These are phyloP conservation scores for Tremellales sp. DNA, from an alignment of 1,284 basidiomycete species.

Conservation along the genomic window DNA sequence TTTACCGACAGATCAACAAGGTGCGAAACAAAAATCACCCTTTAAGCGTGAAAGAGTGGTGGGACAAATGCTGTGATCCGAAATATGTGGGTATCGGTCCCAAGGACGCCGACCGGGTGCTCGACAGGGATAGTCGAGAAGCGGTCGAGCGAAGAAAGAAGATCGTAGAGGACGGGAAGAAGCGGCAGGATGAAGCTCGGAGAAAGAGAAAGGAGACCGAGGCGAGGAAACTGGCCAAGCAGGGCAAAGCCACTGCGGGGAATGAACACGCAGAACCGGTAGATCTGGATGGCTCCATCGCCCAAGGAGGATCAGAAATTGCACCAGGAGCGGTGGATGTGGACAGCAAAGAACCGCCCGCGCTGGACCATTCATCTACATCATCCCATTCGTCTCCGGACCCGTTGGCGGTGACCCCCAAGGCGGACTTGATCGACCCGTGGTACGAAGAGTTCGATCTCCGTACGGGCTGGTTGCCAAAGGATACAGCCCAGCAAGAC, in stretches of 20 bases:
- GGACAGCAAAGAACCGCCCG: conserved; percentile 19
- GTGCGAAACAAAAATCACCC: conserved; percentile 67
- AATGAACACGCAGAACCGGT: conserved; percentile 10
- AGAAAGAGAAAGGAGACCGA: conserved; percentile 43
- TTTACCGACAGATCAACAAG: conserved; percentile 87
- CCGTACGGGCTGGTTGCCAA: conserved; percentile 69
- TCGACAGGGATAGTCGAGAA: conserved; percentile 37
- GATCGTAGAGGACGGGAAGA: conserved; percentile 16
- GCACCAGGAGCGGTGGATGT: conserved; percentile 2
- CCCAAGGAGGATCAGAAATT: not conserved
- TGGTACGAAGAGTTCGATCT: conserved; percentile 72
- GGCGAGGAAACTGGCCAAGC: conserved; percentile 50
- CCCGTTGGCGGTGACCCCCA: conserved; percentile 29
- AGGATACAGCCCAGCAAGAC: conserved; percentile 63
- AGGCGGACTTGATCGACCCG: conserved; percentile 18
- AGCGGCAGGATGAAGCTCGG: conserved; percentile 20
- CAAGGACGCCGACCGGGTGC: conserved; percentile 29
- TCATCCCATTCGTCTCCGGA: conserved; percentile 35
- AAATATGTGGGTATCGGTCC: conserved; percentile 38
- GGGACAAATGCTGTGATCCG: conserved; percentile 60
- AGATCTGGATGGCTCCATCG: conserved; percentile 2
- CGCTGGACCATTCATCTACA: conserved; percentile 27
- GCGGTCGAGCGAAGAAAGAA: conserved; percentile 27
- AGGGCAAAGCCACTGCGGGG: conserved; percentile 25
- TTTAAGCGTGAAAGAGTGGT: conserved; percentile 82